Conservation (phyloP, 768 basidiomycete species). For the Ephemerocybe angulata region DNA sequence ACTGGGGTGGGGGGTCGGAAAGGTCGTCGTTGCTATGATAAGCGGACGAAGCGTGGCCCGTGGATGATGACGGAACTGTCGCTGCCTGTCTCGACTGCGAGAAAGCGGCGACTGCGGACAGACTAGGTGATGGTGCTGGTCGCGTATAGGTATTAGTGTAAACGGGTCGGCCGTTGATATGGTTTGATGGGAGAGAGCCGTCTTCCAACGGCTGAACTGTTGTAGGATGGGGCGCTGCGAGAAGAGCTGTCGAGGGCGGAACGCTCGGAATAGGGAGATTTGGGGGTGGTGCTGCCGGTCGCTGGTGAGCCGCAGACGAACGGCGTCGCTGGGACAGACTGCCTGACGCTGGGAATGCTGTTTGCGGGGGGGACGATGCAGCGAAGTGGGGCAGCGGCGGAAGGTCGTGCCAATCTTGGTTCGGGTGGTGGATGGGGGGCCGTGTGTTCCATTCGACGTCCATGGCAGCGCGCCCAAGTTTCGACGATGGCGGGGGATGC, state of each 20-base stretch:
- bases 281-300: constrained; percentile 70
- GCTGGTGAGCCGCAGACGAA: constrained; percentile 59
- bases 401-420: constrained; percentile 34
- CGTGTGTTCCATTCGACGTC: constrained; percentile 37
- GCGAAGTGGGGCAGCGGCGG: constrained; percentile 27
- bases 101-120: constrained; percentile 60
- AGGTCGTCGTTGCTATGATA: constrained; percentile 45
- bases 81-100: constrained; percentile 46
- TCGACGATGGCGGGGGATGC: not conserved
- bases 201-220: constrained; percentile 21
- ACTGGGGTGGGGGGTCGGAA: constrained; percentile 56
- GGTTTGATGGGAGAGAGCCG: constrained; percentile 19
- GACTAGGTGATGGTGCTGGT: constrained; percentile 42
- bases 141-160: constrained; percentile 37
- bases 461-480: constrained; percentile 22
- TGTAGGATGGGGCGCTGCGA: constrained; percentile 12
- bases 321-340: constrained; percentile 56
- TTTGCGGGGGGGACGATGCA: constrained; percentile 27
- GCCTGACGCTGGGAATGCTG: constrained; percentile 20
- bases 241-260: constrained; percentile 34
- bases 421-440: constrained; percentile 21
- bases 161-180: constrained; percentile 24
- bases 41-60: constrained; percentile 24
- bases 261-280: constrained; percentile 70
- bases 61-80: constrained; percentile 19